phyloP scores from a whole-genome alignment of 768 basidiomycete genomes.

The Sarcodon aspratus region DNA sequence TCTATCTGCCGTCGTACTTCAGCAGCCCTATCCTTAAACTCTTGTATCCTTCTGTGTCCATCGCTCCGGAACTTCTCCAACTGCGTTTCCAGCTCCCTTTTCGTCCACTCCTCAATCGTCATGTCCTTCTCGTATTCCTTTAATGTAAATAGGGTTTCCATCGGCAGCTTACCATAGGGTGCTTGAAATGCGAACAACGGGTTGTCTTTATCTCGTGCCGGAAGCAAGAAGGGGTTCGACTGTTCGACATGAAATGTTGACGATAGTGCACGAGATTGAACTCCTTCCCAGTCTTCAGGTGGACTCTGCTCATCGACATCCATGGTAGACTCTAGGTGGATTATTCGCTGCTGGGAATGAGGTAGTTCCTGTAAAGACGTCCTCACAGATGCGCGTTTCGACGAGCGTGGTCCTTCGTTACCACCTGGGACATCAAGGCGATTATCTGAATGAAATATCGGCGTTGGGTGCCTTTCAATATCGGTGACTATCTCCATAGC shows the following conservation, averaged over 20 bases:
- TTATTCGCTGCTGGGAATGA: too few species aligned
- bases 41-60: conserved; percentile 36
- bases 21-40: conserved; percentile 33
- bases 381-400: too few species aligned
- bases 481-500: too few species aligned
- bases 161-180: conserved; percentile 12
- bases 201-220: not conserved
- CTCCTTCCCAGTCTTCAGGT: too few species aligned
- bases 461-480: too few species aligned
- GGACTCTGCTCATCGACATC: too few species aligned
- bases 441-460: too few species aligned
- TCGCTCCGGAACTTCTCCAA: conserved; percentile 46
- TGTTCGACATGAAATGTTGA: not conserved
- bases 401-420: too few species aligned
- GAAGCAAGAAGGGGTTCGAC: conserved; percentile 1
- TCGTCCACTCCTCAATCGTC: conserved; percentile 80
- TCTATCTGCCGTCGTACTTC: conserved; percentile 23
- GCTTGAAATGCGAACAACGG: conserved; percentile 11
- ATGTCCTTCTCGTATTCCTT: conserved; percentile 61
- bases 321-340: too few species aligned
- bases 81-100: conserved; percentile 61
- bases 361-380: too few species aligned
- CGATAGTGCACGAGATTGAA: not conserved
- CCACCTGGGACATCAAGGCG: too few species aligned
- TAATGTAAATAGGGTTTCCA: conserved; percentile 20